Conservation (phyloP, 1,139 yeast genomes). For the Yamadazyma diddensiae region DNA sequence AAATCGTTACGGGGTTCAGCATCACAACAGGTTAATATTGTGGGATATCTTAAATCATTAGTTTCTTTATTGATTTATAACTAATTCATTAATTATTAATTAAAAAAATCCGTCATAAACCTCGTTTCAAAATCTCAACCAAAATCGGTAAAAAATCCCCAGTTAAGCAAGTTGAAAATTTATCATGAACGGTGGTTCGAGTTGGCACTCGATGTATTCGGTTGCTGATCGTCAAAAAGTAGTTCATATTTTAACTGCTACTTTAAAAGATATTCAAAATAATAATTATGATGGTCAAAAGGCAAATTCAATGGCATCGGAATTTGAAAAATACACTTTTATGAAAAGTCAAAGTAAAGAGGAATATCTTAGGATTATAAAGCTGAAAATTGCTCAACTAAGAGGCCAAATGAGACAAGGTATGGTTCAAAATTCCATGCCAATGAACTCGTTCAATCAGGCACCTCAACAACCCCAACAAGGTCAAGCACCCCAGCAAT, state of each 20-base stretch:
- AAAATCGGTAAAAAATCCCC: too few relatives aligned
- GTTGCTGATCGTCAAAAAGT: slow-evolving; percentile 43
- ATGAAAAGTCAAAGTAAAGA: slow-evolving; percentile 38
- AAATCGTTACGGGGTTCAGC: slow-evolving; percentile 5
- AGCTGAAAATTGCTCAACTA: slow-evolving; percentile 40
- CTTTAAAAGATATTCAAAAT: slow-evolving; percentile 40
- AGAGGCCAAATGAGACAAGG: slow-evolving; percentile 17
- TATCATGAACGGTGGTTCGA: slow-evolving; percentile 11
- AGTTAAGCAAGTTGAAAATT: too few relatives aligned
- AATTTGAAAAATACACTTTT: slow-evolving; percentile 44
- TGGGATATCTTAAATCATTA: too few relatives aligned
- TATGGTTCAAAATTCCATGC: slow-evolving; percentile 3
- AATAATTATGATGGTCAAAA: slow-evolving; percentile 35
- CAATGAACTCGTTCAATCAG: slow-evolving; percentile 5
- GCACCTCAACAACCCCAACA: slow-evolving; percentile 11
- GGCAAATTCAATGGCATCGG: slow-evolving; percentile 43
- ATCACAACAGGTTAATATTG: slow-evolving; percentile 2
- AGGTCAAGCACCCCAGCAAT: slow-evolving; percentile 1
- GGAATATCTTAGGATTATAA: slow-evolving; percentile 38
- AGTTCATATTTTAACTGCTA: slow-evolving; percentile 36
- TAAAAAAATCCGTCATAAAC: too few relatives aligned
- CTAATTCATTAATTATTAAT: too few relatives aligned
- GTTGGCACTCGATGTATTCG: slow-evolving; percentile 43
- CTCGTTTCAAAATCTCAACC: too few relatives aligned
- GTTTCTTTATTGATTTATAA: too few relatives aligned